Base-by-base conservation (phyloP, 768 basidiomycete genomes). In the Hypsizygus marmoreus region DNA sequence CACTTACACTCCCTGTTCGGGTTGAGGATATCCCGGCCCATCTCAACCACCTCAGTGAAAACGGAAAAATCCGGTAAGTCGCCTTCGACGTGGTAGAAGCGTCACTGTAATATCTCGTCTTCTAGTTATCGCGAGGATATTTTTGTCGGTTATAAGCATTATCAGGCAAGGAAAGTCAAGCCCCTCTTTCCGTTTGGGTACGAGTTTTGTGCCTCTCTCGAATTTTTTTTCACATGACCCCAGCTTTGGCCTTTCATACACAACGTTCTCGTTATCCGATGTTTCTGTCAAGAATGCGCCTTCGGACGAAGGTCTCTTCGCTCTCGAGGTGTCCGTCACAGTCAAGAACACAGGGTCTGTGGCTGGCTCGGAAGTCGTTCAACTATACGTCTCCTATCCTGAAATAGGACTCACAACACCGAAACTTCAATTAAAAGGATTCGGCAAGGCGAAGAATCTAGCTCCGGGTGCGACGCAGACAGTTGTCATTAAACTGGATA, bases 221-320 rank as follows among this genome's bases (percentile, higher is more conserved):
- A 30, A 8, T 2, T 10, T 33, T 30, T 26, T 54, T n/a, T 53
- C 32, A 9, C 2, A 19, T 46, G 19, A 41, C n/a, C 16, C 14
- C 44, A 87, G 86, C 3, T 79, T 74, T 53, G 88, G 89, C 20
- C 68, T 90, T 8, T 90, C 88, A 0, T 92, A 91, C 64, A 89
- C 88, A 4, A 76, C 70, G 1, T 92, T 91, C 60, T 58, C 64
- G 2, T 72, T 84, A 29, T 75, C 74, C 0, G 65, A 79, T 40
- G 60, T 86, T 6, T 47, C 55, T 1, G 57, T 82, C 22, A 65
- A 68, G 13, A 62, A 53, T 35, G 51, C 53, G 20, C 51, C 61
- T 25, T 14, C 56, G 5, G 45, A 59, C 24, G 63, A 63, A 14
- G 53, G 57, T 6, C 45, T 55, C 40, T 56, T 79, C 50, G 49